Evolutionary conservation across 2,329 filamentous ascomycete genomes (phyloP).

Genomic region (Bretziella fagacearum): DNA sequence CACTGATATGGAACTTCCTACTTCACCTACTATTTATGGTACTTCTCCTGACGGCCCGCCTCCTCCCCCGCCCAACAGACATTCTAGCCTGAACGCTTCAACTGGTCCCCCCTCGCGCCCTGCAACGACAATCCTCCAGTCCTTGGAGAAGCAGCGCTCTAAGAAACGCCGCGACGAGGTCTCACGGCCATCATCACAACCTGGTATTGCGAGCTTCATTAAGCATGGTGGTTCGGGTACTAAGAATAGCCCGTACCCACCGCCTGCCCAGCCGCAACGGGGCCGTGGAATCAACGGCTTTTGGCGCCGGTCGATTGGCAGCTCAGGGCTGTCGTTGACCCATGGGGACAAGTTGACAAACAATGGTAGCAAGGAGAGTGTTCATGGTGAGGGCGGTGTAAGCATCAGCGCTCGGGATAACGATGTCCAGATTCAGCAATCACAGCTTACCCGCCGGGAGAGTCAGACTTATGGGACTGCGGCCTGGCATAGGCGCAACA

Average conservation of each 20-base stretch:
- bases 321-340: slow-evolving; percentile 15
- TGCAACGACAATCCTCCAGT: slow-evolving; percentile 5
- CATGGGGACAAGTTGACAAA: not conserved
- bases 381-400: slow-evolving; percentile 10
- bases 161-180: slow-evolving; percentile 6
- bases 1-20: slow-evolving; percentile 19
- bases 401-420: slow-evolving; percentile 13
- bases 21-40: slow-evolving; percentile 17
- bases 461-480: slow-evolving; percentile 24
- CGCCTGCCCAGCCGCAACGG: slow-evolving; percentile 13
- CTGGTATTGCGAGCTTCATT: slow-evolving; percentile 4
- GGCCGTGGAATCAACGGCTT: slow-evolving; percentile 30
- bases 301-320: slow-evolving; percentile 34
- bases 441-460: slow-evolving; percentile 8
- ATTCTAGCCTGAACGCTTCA: slow-evolving; percentile 36
- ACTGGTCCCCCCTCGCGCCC: slow-evolving; percentile 20
- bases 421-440: slow-evolving; percentile 9
- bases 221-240: slow-evolving; percentile 2
- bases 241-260: slow-evolving; percentile 13
- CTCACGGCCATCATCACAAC: slow-evolving; percentile 10
- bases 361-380: slow-evolving; percentile 16
- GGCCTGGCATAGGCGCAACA: slow-evolving; percentile 24
- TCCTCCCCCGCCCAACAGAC: slow-evolving; percentile 34
- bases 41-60: slow-evolving; percentile 21
- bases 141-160: slow-evolving; percentile 10